Conservation (phyloP, 768 basidiomycete species). For the Imleria badia region DNA sequence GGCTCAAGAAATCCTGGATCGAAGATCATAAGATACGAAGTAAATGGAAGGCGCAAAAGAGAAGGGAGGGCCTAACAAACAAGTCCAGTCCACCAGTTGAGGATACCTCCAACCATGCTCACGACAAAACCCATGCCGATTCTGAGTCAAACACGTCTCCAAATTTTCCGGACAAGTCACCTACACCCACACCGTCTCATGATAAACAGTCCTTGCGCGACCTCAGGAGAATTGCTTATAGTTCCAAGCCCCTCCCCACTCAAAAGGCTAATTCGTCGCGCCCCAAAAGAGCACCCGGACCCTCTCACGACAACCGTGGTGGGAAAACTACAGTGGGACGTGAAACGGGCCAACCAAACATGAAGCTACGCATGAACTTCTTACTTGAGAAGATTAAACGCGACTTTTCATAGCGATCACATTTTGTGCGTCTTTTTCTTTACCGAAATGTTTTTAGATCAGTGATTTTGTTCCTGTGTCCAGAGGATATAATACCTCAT, state of each 20-base stretch:
- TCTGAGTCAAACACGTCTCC: neutral
- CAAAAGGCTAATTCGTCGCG: conserved; percentile 49
- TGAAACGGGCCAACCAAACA: conserved; percentile 56
- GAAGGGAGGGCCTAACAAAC: conserved; percentile 39
- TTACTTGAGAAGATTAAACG: conserved; percentile 85
- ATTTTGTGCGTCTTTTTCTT: conserved; percentile 2
- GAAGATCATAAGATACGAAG: conserved; percentile 73
- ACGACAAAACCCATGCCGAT: neutral
- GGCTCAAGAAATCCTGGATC: conserved; percentile 80
- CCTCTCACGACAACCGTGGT: conserved; percentile 20
- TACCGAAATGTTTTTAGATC: neutral
- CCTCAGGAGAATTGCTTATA: conserved; percentile 62
- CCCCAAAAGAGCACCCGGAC: conserved; percentile 22
- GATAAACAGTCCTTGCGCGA: conserved; percentile 49
- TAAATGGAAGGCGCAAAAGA: conserved; percentile 75
- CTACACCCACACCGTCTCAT: neutral
- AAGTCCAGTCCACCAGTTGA: conserved; percentile 2
- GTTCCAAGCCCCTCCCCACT: conserved; percentile 53
- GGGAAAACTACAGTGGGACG: conserved; percentile 30
- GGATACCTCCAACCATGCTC: neutral
- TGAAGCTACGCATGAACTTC: conserved; percentile 85
- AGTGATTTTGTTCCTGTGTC: neutral
- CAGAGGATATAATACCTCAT: conserved; percentile 22
- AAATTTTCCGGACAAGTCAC: conserved; percentile 1
- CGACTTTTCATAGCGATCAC: conserved; percentile 39